phyloP scores from a whole-genome alignment of 352 stramenopile species.

The Phytophthora pisi region DNA sequence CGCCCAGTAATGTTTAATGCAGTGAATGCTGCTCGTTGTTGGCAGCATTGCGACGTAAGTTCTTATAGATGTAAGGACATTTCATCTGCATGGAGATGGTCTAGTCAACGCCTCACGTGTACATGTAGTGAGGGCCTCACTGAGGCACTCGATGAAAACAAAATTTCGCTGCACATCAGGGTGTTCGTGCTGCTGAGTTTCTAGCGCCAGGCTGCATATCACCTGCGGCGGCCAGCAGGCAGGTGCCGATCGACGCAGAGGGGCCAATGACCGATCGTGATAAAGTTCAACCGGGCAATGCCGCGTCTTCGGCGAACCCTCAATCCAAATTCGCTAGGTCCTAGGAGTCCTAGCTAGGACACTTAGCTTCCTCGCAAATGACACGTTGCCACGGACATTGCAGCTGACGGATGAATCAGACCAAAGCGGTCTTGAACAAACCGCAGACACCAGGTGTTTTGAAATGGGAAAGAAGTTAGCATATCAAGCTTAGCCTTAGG shows the following conservation, averaged over 20 bases:
- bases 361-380: no score
- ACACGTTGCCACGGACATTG: no score
- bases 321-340: background rate
- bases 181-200: conserved; percentile 9
- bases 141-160: background rate
- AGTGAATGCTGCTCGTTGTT: background rate
- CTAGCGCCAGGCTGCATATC: background rate
- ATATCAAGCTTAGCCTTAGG: no score
- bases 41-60: background rate
- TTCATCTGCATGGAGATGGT: background rate
- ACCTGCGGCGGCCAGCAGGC: background rate
- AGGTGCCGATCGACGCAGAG: conserved; percentile 6
- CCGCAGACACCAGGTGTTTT: no score
- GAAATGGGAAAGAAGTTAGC: no score
- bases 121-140: no score
- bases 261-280: conserved; percentile 1
- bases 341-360: no score
- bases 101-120: background rate
- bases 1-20: no score
- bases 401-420: no score
- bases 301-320: conserved; percentile 6
- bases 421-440: no score
- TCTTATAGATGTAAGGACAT: background rate
- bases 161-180: conserved; percentile 16
- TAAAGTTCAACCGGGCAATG: background rate